Evolutionary conservation across 345 rosid genomes (phyloP).

Genomic region (Punica granatum): DNA sequence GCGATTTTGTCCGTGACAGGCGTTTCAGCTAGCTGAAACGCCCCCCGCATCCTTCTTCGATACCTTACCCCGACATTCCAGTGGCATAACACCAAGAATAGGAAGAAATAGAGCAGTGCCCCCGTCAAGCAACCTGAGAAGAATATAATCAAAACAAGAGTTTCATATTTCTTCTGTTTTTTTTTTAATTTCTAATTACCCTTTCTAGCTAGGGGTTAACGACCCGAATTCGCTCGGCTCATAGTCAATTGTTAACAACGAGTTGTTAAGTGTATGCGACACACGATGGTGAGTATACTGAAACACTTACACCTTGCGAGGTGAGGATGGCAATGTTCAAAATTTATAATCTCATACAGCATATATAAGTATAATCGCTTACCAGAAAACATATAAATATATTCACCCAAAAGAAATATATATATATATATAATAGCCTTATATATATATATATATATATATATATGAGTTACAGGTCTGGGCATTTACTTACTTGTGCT

Average conservation of each 20-base stretch:
- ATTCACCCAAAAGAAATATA: too few species aligned
- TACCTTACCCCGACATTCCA: constrained; percentile 3
- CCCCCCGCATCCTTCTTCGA: not conserved
- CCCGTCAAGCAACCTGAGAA: constrained; percentile 5
- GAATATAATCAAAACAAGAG: not conserved
- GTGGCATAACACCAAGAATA: constrained; percentile 5
- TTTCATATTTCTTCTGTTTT: not conserved
- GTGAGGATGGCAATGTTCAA: too few species aligned
- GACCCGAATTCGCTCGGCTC: too few species aligned
- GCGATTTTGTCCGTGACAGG: not conserved
- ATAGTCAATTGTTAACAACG: too few species aligned
- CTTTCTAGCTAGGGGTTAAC: not conserved
- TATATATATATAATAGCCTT: too few species aligned
- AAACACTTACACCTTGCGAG: too few species aligned
- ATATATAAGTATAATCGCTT: too few species aligned
- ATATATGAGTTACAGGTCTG: not conserved
- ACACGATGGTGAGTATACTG: too few species aligned
- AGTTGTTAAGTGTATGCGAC: too few species aligned
- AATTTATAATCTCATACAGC: too few species aligned
- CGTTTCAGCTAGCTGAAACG: not conserved
- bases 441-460: not conserved
- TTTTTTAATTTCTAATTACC: not conserved
- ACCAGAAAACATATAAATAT: too few species aligned
- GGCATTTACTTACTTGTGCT: constrained; percentile 6
- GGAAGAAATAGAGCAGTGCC: not conserved